Evolutionary conservation across 2,329 filamentous ascomycete species (phyloP).

Genomic region (Hansfordia pulvinata): DNA sequence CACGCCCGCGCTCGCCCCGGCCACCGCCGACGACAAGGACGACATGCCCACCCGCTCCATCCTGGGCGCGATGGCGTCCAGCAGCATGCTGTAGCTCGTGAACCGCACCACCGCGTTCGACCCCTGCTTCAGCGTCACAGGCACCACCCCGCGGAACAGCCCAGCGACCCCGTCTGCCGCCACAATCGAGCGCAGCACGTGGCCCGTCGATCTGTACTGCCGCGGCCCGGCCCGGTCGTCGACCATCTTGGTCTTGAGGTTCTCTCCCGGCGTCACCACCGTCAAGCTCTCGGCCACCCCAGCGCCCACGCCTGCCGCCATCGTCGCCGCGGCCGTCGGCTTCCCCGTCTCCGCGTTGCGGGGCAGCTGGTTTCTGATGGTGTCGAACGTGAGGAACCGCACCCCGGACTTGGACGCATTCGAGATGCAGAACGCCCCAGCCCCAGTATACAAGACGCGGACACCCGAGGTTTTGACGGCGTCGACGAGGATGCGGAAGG

Average conservation of each 20-base stretch:
- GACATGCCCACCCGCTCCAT: slow-evolving; percentile 8
- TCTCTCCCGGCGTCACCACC: slow-evolving; percentile 55
- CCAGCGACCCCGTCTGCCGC: slow-evolving; percentile 24
- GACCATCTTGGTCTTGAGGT: slow-evolving; percentile 50
- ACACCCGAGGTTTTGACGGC: too few relatives aligned
- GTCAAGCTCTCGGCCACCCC: slow-evolving; percentile 47
- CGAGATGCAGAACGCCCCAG: too few relatives aligned
- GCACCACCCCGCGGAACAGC: slow-evolving; percentile 28
- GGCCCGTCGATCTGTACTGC: slow-evolving; percentile 2
- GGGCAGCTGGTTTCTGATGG: slow-evolving; percentile 42
- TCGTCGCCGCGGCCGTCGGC: slow-evolving; percentile 38
- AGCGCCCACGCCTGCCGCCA: slow-evolving; percentile 51
- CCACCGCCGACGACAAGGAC: slow-evolving; percentile 38
- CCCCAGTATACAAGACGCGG: too few relatives aligned
- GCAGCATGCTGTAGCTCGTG: slow-evolving; percentile 33
- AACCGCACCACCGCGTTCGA: slow-evolving; percentile 31
- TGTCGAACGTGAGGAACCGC: slow-evolving; percentile 52
- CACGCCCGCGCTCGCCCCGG: slow-evolving; percentile 45
- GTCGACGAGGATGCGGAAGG: too few relatives aligned
- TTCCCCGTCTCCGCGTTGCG: slow-evolving; percentile 43
- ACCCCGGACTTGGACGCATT: slow-evolving; percentile 54
- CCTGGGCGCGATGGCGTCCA: too few relatives aligned
- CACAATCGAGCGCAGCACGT: slow-evolving; percentile 20
- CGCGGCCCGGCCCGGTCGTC: slow-evolving; percentile 3
- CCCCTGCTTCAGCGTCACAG: slow-evolving; percentile 32